Base-by-base conservation (phyloP, 495 filamentous ascomycete genomes). In the Penicillium coffeae region DNA sequence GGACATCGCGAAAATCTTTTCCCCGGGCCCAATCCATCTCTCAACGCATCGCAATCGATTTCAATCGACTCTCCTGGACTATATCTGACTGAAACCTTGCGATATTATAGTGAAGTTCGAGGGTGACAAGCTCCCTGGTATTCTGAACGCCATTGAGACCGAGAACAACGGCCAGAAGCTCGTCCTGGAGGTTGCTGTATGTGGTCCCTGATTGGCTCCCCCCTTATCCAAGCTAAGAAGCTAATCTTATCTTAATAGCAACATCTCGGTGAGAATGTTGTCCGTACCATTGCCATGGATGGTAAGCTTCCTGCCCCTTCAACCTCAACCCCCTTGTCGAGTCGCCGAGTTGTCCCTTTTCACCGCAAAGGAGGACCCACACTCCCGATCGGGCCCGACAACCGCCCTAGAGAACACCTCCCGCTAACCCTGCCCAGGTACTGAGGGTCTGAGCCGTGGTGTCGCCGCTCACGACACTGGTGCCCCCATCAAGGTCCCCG, bases 221-320 rank as follows among this genome's bases (percentile, higher is more conserved):
- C 33, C 58, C 66, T 56, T 54, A 48, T 58, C 55, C 51, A 51
- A 34, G 21, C 16, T 48, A 2, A 18, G 21, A 42, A 49, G 55
- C 62, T 67, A 66, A 70, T 53, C 21, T 38, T 22, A 30, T 8
- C 22, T 39, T 36, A 42, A 63, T 66, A 96, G 90, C 93, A 98
- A 95, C 93, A 98, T 83, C 78, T 98, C 75, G 93, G 93, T 79
- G 89, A 98, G 82, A 95, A 88, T 82, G 90, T 96, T 69, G 94
- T 98, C 73, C 86, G 93, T 76, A 91, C 88, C 70, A 98, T 98
- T 94, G 94, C 93, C 76, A 98, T 98, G 93, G 93, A 98, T 76
- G 93, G 93, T 95, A 83, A 73, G 87, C 76, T 49, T 50, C n/a
- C 21, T 13, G 27, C 42, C 18, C 37, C 37, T 22, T 12, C 45